Evolutionary conservation across 169 alveolate species (phyloP).

Genomic region (Perkinsus olseni): DNA sequence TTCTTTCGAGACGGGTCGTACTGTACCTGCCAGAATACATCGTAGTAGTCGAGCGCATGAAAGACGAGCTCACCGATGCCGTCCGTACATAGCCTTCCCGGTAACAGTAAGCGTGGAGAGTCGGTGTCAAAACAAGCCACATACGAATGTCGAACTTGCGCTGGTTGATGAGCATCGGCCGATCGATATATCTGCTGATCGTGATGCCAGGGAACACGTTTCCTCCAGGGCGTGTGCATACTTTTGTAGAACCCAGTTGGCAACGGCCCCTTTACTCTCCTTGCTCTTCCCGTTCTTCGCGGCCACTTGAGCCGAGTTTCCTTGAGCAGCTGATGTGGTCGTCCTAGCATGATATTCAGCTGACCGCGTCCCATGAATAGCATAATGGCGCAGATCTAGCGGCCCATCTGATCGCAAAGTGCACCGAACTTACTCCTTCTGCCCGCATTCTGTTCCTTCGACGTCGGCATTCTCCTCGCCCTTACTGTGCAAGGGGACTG

Average conservation of each 20-base stretch:
- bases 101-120: constrained; percentile 60
- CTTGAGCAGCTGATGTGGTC: too few species aligned
- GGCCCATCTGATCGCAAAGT: too few species aligned
- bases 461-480: not conserved
- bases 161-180: constrained; percentile 56
- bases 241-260: not conserved
- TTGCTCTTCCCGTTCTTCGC: not conserved
- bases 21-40: not conserved
- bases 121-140: constrained; percentile 71
- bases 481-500: not conserved
- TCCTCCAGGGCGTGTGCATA: too few species aligned
- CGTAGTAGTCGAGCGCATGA: constrained; percentile 8
- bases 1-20: not conserved
- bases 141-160: constrained; percentile 74
- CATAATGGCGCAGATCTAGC: too few species aligned
- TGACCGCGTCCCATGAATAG: too few species aligned
- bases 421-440: too few species aligned
- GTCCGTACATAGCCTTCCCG: constrained; percentile 63
- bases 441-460: too few species aligned
- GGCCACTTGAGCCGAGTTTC: not conserved
- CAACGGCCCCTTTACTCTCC: not conserved
- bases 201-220: too few species aligned
- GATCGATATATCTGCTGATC: constrained; percentile 68
- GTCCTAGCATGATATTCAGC: too few species aligned
- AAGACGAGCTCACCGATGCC: constrained; percentile 48